phyloP scores from a whole-genome alignment of 2,329 filamentous ascomycete species.

The Grosmannia huntii region DNA sequence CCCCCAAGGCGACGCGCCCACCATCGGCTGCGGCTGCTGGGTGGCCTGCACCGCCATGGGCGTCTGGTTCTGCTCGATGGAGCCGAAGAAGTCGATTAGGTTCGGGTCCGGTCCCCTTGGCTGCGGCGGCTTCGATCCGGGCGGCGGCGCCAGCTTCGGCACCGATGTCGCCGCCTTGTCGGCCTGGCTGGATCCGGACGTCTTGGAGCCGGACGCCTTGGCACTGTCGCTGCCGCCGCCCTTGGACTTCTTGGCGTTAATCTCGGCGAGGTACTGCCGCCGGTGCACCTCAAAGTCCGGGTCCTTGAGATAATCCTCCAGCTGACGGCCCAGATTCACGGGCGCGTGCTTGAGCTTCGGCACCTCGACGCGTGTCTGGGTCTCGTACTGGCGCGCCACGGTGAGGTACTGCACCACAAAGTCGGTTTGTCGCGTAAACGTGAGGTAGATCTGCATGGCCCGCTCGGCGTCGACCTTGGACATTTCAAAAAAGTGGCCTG shows the following conservation, averaged over 20 bases:
- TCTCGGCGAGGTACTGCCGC: slow-evolving; percentile 80
- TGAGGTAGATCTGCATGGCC: slow-evolving; percentile 83
- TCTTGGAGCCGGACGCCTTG: background rate
- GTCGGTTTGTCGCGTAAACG: slow-evolving; percentile 84
- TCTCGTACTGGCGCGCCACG: slow-evolving; percentile 78
- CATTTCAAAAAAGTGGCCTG: slow-evolving; percentile 97
- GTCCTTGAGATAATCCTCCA: slow-evolving; percentile 91
- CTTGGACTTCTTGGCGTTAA: slow-evolving; percentile 53
- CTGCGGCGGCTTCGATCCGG: slow-evolving; percentile 10
- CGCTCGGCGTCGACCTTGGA: slow-evolving; percentile 86
- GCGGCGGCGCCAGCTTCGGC: slow-evolving; percentile 30
- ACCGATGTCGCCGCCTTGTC: slow-evolving; percentile 20
- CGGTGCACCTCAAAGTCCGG: slow-evolving; percentile 91
- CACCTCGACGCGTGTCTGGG: slow-evolving; percentile 84
- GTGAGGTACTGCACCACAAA: slow-evolving; percentile 82
- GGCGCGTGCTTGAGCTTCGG: slow-evolving; percentile 96
- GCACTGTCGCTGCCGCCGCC: slow-evolving; percentile 18
- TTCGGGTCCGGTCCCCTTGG: slow-evolving; percentile 57
- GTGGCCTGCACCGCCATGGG: slow-evolving; percentile 41
- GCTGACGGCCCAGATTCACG: slow-evolving; percentile 73
- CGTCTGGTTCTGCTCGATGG: slow-evolving; percentile 81
- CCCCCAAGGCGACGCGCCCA: slow-evolving; percentile 25
- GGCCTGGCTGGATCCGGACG: slow-evolving; percentile 21
- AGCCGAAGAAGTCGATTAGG: slow-evolving; percentile 89
- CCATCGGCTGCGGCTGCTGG: slow-evolving; percentile 12